A percentile compares a stretch with the other conserved stretches of the same genome.
phyloP scores from a whole-genome alignment of 148 eudicot genomes.

The Heliamphora exappendiculata region DNA sequence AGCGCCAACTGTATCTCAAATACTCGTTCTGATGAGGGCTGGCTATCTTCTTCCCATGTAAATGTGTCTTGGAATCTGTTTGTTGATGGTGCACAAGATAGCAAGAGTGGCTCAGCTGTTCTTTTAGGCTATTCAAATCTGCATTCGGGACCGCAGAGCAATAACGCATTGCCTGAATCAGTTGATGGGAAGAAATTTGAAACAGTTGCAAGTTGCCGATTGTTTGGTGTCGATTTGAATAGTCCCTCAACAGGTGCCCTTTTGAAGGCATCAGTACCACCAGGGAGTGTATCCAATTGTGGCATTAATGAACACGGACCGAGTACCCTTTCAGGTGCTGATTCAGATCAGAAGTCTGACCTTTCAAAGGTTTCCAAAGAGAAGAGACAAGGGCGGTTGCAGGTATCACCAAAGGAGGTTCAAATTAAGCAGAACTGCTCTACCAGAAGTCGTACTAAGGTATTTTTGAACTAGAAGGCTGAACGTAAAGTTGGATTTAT shows the following conservation, averaged over 20 bases:
- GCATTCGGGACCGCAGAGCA: slow-evolving; percentile 20
- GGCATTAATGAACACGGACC: slow-evolving; percentile 27
- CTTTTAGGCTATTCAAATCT: slow-evolving; percentile 35
- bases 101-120: slow-evolving; percentile 38
- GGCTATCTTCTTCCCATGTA: slow-evolving; percentile 18
- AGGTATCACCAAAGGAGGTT: slow-evolving; percentile 40
- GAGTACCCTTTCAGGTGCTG: slow-evolving; percentile 35
- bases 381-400: slow-evolving; percentile 28
- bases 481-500: not conserved
- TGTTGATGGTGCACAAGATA: slow-evolving; percentile 53
- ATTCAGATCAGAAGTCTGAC: slow-evolving; percentile 52
- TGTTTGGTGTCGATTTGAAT: slow-evolving; percentile 81
- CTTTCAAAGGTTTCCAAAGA: slow-evolving; percentile 45
- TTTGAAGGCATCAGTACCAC: slow-evolving; percentile 22
- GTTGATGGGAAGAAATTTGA: slow-evolving; percentile 32
- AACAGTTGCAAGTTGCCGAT: slow-evolving; percentile 36
- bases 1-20: slow-evolving; percentile 3
- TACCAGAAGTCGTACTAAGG: slow-evolving; percentile 86
- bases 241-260: slow-evolving; percentile 28
- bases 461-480: slow-evolving; percentile 13
- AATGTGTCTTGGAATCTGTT: slow-evolving; percentile 18
- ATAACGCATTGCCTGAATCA: slow-evolving; percentile 7
- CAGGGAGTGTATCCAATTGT: slow-evolving; percentile 10
- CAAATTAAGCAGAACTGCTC: slow-evolving; percentile 58
- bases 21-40: slow-evolving; percentile 15